phyloP scores from a whole-genome alignment of 257 asterid genomes.

The Mitragyna speciosa region DNA sequence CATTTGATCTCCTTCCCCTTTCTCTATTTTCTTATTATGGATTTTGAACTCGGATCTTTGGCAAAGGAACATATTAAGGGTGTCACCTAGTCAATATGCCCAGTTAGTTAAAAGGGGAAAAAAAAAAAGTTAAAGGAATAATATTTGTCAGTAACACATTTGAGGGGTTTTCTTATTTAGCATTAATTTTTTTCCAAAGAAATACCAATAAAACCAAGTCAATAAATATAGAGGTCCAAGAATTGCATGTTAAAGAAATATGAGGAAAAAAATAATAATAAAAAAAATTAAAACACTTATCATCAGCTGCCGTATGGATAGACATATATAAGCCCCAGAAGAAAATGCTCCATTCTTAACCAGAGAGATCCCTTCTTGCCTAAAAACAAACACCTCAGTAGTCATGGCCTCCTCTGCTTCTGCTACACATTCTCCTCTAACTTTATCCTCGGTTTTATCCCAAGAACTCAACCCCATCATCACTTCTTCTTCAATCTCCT shows the following conservation, averaged over 20 bases:
- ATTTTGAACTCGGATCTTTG: too few relatives aligned
- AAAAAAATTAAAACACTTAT: neutral
- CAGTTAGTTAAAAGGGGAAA: too few relatives aligned
- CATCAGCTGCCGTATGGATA: constrained; percentile 16
- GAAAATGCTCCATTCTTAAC: constrained; percentile 11
- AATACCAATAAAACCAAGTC: too few relatives aligned
- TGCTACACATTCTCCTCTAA: constrained; percentile 24
- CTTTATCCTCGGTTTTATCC: constrained; percentile 25
- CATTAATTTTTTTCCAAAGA: too few relatives aligned
- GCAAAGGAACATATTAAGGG: too few relatives aligned
- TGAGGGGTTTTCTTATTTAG: too few relatives aligned
- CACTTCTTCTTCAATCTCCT: constrained; percentile 25
- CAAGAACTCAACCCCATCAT: constrained; percentile 29
- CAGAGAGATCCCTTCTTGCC: constrained; percentile 8
- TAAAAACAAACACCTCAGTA: neutral
- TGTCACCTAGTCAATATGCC: too few relatives aligned
- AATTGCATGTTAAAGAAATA: neutral
- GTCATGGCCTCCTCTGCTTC: constrained; percentile 28
- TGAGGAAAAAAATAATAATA: neutral
- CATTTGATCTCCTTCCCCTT: too few relatives aligned
- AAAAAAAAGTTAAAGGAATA: too few relatives aligned
- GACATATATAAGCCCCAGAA: neutral
- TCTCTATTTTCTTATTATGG: too few relatives aligned
- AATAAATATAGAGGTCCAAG: neutral
- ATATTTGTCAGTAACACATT: too few relatives aligned